A percentile compares a stretch with the other conserved stretches of the same genome.
Conservation (phyloP, 768 basidiomycete species). For the Amanita subjunquillea region DNA sequence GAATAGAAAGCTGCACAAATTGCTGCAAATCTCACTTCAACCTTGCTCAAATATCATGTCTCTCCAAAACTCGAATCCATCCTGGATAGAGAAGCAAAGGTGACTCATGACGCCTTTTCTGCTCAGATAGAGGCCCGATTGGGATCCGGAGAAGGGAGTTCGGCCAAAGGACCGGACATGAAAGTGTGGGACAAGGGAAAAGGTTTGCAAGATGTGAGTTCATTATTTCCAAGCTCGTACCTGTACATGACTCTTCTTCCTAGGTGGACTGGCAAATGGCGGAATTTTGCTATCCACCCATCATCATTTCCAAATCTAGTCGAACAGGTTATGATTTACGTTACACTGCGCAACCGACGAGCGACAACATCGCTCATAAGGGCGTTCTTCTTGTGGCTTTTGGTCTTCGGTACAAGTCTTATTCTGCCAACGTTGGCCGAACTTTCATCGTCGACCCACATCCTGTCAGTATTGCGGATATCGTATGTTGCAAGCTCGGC, state of each 20-base stretch:
- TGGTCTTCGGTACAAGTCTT: constrained; percentile 87
- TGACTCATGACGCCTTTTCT: constrained; percentile 80
- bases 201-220: constrained; percentile 61
- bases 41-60: constrained; percentile 77
- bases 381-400: constrained; percentile 84
- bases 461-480: constrained; percentile 37
- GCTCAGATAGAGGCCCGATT: constrained; percentile 81
- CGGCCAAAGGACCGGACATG: constrained; percentile 81
- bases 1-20: constrained; percentile 66
- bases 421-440: constrained; percentile 86
- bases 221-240: constrained; percentile 1
- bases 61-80: constrained; percentile 83
- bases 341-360: constrained; percentile 77
- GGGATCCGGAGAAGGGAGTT: constrained; percentile 73
- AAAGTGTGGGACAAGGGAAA: constrained; percentile 83
- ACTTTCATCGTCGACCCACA: constrained; percentile 95
- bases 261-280: constrained; percentile 85
- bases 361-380: constrained; percentile 73
- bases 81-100: constrained; percentile 84
- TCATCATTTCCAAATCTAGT: constrained; percentile 88
- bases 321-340: constrained; percentile 80
- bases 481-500: background rate
- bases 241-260: background rate
- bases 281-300: constrained; percentile 92
- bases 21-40: constrained; percentile 74